phyloP scores from a whole-genome alignment of 257 asterid genomes.

The Linderniella brevidens region DNA sequence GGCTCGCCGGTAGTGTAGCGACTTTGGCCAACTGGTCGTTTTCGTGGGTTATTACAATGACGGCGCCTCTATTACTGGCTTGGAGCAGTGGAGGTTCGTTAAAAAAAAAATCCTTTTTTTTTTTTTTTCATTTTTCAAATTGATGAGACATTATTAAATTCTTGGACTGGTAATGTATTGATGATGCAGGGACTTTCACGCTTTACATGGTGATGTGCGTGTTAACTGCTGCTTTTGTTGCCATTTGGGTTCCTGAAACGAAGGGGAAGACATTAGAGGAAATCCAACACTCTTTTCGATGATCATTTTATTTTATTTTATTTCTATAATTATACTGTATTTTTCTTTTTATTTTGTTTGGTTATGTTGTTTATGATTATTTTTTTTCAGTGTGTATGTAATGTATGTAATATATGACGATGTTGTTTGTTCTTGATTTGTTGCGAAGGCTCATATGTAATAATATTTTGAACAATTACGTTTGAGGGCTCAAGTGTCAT shows the following conservation, averaged over 20 bases:
- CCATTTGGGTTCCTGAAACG: slow-evolving; percentile 71
- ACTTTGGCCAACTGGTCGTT: slow-evolving; percentile 63
- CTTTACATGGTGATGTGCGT: slow-evolving; percentile 27
- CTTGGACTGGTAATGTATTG: background rate
- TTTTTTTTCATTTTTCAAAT: background rate
- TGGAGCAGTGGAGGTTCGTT: slow-evolving; percentile 72
- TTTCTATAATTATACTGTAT: too few species aligned
- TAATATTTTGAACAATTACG: too few species aligned
- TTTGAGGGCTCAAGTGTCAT: too few species aligned
- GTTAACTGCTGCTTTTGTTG: slow-evolving; percentile 30
- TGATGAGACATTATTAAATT: background rate
- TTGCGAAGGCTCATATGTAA: too few species aligned
- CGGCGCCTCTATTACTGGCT: slow-evolving; percentile 58
- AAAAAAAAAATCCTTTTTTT: background rate
- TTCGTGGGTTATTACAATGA: slow-evolving; percentile 56
- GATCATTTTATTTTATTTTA: slow-evolving; percentile 4
- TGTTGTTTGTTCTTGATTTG: too few species aligned
- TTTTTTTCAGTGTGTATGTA: too few species aligned
- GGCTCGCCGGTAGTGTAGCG: slow-evolving; percentile 83
- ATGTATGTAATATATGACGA: too few species aligned
- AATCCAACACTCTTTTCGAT: slow-evolving; percentile 60
- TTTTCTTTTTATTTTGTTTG: too few species aligned
- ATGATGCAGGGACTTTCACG: slow-evolving; percentile 38
- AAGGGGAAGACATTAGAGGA: slow-evolving; percentile 77
- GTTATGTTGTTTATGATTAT: too few species aligned